Conservation (phyloP, 139 green algal genomes). For the Coelastrella sp. region DNA sequence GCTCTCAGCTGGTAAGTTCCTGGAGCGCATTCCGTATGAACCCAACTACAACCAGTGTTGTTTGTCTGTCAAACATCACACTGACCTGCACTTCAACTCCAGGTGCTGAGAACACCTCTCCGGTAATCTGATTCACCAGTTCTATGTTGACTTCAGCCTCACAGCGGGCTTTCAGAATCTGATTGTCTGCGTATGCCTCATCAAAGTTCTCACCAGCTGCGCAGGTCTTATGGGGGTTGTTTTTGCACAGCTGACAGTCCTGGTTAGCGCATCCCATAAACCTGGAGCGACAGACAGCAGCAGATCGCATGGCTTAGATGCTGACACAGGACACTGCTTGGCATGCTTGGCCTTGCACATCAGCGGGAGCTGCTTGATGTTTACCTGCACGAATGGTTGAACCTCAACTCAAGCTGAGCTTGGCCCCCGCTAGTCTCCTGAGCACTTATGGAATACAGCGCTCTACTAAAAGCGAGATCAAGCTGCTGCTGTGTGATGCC, state of each 20-base stretch:
- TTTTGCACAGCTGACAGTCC: slow-evolving; percentile 65
- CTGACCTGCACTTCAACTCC: slow-evolving; percentile 60
- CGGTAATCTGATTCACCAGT: slow-evolving; percentile 52
- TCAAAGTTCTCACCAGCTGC: slow-evolving; percentile 53
- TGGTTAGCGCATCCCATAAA: slow-evolving; percentile 56
- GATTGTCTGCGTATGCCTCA: slow-evolving; percentile 65
- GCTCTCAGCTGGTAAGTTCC: no score
- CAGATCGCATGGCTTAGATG: not conserved
- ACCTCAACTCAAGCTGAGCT: slow-evolving; percentile 31
- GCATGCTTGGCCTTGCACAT: not conserved
- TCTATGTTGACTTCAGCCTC: slow-evolving; percentile 66
- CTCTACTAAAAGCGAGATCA: slow-evolving; percentile 44
- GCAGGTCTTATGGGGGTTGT: slow-evolving; percentile 70
- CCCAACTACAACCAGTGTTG: no score
- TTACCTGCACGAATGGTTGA: slow-evolving; percentile 49
- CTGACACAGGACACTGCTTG: not conserved
- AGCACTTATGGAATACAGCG: slow-evolving; percentile 29
- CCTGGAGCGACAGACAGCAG: slow-evolving; percentile 10
- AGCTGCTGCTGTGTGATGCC: slow-evolving; percentile 43
- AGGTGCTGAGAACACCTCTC: slow-evolving; percentile 31
- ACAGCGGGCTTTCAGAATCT: slow-evolving; percentile 62
- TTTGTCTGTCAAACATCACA: not conserved
- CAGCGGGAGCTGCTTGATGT: not conserved
- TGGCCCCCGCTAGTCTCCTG: slow-evolving; percentile 12
- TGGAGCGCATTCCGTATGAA: no score